Evolutionary conservation across 129 eudicot species (phyloP).

Genomic region (Glebionis coronaria): DNA sequence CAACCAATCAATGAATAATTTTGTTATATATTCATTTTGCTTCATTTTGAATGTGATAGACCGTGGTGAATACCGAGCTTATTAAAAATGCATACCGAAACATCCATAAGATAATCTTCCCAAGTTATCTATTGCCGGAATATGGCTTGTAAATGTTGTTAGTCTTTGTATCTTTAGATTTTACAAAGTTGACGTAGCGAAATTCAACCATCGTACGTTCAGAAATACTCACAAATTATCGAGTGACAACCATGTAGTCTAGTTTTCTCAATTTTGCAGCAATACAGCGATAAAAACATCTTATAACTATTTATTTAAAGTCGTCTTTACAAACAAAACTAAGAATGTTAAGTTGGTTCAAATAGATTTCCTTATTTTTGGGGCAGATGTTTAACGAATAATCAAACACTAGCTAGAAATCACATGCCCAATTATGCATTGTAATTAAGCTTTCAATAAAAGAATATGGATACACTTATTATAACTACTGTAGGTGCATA

Average conservation of each 20-base stretch:
- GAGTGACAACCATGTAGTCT: neutral
- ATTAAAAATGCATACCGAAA: neutral
- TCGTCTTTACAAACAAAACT: neutral
- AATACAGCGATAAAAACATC: neutral
- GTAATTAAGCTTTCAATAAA: neutral
- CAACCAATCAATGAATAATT: slow-evolving; percentile 18
- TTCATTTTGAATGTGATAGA: slow-evolving; percentile 22
- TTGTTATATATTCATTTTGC: slow-evolving; percentile 21
- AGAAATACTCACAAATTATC: neutral
- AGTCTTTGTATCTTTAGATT: neutral
- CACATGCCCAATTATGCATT: slow-evolving; percentile 4
- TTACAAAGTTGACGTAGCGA: neutral
- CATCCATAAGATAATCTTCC: no score
- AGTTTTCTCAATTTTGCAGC: neutral
- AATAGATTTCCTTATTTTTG: neutral
- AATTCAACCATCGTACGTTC: neutral
- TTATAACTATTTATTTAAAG: neutral
- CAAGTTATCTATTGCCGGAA: no score
- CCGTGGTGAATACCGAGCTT: neutral
- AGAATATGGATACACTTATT: slow-evolving; percentile 7
- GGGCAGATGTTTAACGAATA: neutral
- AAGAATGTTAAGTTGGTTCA: neutral
- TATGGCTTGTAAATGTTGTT: neutral
- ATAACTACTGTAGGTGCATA: slow-evolving; percentile 10
- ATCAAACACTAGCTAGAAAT: slow-evolving; percentile 1